A percentile compares a stretch with the other conserved stretches of the same genome.
Conservation (phyloP, 2,329 filamentous ascomycete species). For the Neophaeococcomyces mojaviensis region DNA sequence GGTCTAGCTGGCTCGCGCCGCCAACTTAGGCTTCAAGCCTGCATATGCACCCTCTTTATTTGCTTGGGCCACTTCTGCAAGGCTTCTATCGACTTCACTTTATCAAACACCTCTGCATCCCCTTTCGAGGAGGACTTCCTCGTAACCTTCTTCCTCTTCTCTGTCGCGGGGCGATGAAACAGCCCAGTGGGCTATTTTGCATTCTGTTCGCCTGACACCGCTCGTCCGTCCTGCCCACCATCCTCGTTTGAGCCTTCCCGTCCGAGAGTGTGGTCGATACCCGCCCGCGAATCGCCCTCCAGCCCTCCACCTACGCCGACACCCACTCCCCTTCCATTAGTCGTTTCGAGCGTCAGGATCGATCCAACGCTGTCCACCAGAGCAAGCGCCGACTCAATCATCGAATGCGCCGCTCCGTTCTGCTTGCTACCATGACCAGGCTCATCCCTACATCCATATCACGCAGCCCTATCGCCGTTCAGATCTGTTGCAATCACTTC, state of each 20-base stretch:
- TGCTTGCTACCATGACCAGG: slow-evolving; percentile 23
- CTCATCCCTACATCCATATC: slow-evolving; percentile 23
- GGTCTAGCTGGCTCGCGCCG: too few relatives aligned
- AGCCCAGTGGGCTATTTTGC: slow-evolving; percentile 5
- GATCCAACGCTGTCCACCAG: background rate
- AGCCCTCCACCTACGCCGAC: slow-evolving; percentile 5
- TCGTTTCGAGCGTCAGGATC: background rate
- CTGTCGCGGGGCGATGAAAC: slow-evolving; percentile 11
- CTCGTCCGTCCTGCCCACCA: slow-evolving; percentile 13
- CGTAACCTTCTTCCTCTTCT: slow-evolving; percentile 7
- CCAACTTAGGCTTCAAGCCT: background rate
- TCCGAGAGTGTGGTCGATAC: slow-evolving; percentile 9
- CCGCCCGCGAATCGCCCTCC: slow-evolving; percentile 18
- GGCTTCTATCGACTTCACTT: slow-evolving; percentile 2
- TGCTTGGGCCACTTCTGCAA: slow-evolving; percentile 1
- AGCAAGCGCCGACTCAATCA: slow-evolving; percentile 1
- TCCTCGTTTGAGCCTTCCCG: slow-evolving; percentile 10
- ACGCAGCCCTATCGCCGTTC: slow-evolving; percentile 23
- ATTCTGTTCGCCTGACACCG: slow-evolving; percentile 2
- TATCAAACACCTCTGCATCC: slow-evolving; percentile 11
- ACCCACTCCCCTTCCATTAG: slow-evolving; percentile 2
- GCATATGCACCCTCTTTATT: slow-evolving; percentile 9
- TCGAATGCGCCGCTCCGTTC: slow-evolving; percentile 6
- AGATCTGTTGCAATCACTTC: slow-evolving; percentile 19
- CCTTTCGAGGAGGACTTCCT: slow-evolving; percentile 7